Evolutionary conservation across 2,329 filamentous ascomycete genomes (phyloP).

Genomic region (Neoscytalidium dimidiatum): DNA sequence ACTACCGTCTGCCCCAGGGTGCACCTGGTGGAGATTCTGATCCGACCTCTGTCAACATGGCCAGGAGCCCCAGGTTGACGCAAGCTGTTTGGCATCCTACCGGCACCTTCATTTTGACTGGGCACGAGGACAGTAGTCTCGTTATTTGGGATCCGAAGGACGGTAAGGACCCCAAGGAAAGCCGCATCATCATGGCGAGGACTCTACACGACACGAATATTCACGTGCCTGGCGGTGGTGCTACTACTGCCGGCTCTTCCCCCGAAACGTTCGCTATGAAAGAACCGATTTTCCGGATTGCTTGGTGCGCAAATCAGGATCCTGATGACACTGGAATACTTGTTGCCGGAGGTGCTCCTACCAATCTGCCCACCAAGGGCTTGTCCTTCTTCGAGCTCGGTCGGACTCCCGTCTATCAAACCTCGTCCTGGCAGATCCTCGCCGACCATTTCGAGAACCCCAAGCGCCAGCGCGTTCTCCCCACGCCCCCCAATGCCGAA

Average conservation of each 20-base stretch:
- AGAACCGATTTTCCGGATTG: conserved; percentile 74
- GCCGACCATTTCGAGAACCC: conserved; percentile 75
- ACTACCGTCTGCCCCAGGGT: conserved; percentile 78
- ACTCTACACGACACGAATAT: conserved; percentile 75
- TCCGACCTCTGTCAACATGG: conserved; percentile 59
- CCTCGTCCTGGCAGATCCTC: conserved; percentile 84
- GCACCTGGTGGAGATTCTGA: conserved; percentile 78
- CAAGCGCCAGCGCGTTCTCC: conserved; percentile 70
- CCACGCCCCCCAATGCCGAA: conserved; percentile 75
- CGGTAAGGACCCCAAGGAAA: conserved; percentile 76
- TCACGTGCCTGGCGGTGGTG: conserved; percentile 61
- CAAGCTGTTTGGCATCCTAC: conserved; percentile 94
- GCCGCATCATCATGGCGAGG: conserved; percentile 78
- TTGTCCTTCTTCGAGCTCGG: conserved; percentile 90
- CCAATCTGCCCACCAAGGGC: conserved; percentile 69
- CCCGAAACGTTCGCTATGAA: conserved; percentile 61
- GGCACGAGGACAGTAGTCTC: conserved; percentile 86
- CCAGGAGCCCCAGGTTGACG: conserved; percentile 72
- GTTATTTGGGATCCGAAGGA: conserved; percentile 96
- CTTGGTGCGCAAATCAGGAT: conserved; percentile 94
- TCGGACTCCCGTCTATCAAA: conserved; percentile 84
- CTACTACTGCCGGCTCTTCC: conserved; percentile 43
- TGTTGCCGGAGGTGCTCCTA: conserved; percentile 76
- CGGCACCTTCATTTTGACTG: conserved; percentile 83
- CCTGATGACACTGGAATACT: conserved; percentile 90